Conservation (phyloP, 495 filamentous ascomycete species). For the Amniculicola lignicola region DNA sequence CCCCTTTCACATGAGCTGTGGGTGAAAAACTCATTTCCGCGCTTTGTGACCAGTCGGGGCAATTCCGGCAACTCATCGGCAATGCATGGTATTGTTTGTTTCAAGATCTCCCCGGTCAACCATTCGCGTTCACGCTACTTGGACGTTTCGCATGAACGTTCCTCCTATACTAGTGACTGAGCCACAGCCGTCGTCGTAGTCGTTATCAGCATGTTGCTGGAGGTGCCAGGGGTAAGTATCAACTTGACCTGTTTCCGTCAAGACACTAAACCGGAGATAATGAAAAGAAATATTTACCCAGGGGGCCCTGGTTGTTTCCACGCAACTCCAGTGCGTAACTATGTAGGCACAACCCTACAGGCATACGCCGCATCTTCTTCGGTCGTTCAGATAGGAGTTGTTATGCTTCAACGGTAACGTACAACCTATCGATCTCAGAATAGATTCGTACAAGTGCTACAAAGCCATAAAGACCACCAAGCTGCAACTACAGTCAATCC, state of each 20-base stretch:
- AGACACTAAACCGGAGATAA: background rate
- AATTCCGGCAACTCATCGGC: background rate
- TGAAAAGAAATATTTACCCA: background rate
- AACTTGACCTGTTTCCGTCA: background rate
- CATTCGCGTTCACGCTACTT: background rate
- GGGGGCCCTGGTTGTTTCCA: background rate
- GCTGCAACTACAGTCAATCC: background rate
- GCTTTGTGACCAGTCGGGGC: background rate
- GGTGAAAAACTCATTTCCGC: background rate
- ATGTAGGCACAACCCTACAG: background rate
- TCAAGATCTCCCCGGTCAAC: background rate
- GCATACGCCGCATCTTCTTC: background rate
- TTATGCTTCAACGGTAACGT: background rate
- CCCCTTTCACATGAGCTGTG: background rate
- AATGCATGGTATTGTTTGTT: background rate
- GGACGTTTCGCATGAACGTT: background rate
- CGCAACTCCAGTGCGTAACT: background rate
- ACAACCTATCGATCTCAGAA: background rate
- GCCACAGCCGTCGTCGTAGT: slow-evolving; percentile 3
- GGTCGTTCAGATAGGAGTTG: background rate
- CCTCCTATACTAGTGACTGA: background rate
- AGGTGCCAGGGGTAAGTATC: background rate
- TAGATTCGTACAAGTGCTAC: background rate
- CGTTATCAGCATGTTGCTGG: background rate
- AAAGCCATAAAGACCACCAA: background rate